Evolutionary conservation across 768 basidiomycete species (phyloP).

Genomic region (Pulveroboletus frians): DNA sequence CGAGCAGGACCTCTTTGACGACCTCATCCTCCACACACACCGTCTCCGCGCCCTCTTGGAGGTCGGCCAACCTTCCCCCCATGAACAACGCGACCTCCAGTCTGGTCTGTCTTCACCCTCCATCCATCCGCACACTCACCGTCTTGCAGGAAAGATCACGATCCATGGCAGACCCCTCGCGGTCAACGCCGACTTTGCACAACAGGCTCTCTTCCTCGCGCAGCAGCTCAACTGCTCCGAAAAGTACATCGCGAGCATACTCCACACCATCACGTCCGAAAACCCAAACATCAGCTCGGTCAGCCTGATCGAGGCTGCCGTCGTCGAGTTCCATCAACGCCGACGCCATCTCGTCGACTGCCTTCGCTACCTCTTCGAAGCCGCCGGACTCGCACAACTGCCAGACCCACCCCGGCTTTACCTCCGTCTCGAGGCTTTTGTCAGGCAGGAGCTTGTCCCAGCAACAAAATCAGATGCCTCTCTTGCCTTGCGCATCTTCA

Average conservation of each 20-base stretch:
- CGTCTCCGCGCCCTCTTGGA: constrained; percentile 61
- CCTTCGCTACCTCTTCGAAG: constrained; percentile 61
- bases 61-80: constrained; percentile 52
- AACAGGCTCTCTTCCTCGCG: constrained; percentile 72
- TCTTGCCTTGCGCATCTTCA: constrained; percentile 53
- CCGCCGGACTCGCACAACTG: constrained; percentile 44
- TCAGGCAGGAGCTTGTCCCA: constrained; percentile 49
- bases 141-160: constrained; percentile 53
- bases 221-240: constrained; percentile 81
- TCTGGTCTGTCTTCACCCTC: constrained; percentile 40
- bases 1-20: constrained; percentile 74
- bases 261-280: constrained; percentile 56
- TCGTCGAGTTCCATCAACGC: constrained; percentile 64
- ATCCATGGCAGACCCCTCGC: constrained; percentile 63
- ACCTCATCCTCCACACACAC: constrained; percentile 61
- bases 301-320: constrained; percentile 56
- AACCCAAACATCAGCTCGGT: constrained; percentile 61
- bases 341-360: constrained; percentile 70
- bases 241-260: constrained; percentile 64
- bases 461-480: constrained; percentile 35
- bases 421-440: constrained; percentile 50
- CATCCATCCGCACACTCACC: not conserved
- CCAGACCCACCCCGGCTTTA: constrained; percentile 45
- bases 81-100: constrained; percentile 70
- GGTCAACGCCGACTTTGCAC: constrained; percentile 75